These are phyloP conservation scores for Monilinia aucupariae DNA, from an alignment of 2,329 filamentous ascomycete genomes.

Conservation along the genomic window DNA sequence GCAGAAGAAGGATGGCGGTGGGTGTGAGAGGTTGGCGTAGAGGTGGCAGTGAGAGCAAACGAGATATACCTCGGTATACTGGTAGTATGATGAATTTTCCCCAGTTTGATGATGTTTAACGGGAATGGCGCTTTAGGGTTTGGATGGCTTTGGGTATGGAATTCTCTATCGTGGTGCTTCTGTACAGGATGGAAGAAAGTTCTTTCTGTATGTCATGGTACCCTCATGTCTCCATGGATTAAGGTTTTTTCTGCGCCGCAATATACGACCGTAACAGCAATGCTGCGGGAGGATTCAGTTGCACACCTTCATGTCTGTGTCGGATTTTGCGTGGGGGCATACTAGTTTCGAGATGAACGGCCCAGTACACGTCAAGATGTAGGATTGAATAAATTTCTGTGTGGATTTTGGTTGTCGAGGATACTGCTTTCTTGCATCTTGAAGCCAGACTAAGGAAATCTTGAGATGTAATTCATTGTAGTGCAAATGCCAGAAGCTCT, in stretches of 20 bases:
- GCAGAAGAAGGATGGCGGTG: neutral
- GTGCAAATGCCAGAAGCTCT: neutral
- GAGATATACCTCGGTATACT: neutral
- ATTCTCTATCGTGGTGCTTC: neutral
- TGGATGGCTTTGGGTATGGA: neutral
- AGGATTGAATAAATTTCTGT: neutral
- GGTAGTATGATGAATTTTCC: neutral
- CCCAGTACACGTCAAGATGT: neutral
- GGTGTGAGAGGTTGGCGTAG: neutral
- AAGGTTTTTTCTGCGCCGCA: neutral
- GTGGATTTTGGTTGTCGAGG: neutral
- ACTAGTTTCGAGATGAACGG: neutral
- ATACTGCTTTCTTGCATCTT: neutral
- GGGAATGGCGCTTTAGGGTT: neutral
- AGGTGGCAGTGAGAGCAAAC: neutral
- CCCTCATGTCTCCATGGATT: neutral
- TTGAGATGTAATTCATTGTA: neutral
- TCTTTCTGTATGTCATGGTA: slow-evolving; percentile 3
- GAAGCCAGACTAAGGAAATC: neutral
- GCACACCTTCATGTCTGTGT: neutral
- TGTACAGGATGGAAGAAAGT: neutral
- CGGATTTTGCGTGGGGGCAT: neutral
- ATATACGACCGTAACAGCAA: neutral
- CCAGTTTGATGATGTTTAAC: neutral
- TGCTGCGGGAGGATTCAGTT: neutral